A percentile compares a stretch with the other conserved stretches of the same genome.
Conservation (phyloP, 441 rosid species). For the Metrosideros polymorpha region DNA sequence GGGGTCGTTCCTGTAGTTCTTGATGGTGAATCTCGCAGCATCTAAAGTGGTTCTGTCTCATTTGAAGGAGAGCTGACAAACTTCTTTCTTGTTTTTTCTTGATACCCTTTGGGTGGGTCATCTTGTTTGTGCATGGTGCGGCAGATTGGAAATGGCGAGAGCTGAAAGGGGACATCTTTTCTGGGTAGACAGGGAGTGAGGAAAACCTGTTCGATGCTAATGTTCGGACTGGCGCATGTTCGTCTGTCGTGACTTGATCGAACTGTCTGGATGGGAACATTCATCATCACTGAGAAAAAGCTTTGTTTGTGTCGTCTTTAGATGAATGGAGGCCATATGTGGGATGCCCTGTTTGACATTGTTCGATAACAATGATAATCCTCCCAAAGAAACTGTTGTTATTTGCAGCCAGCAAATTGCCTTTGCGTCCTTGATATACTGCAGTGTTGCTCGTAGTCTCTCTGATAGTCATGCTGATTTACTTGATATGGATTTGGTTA, state of each 20-base stretch:
- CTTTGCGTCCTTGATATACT: not conserved
- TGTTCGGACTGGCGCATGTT: not conserved
- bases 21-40: not conserved
- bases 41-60: not conserved
- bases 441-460: not conserved
- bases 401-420: not conserved
- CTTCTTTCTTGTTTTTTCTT: not conserved
- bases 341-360: not conserved
- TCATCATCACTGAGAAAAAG: not conserved
- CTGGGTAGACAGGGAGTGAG: not conserved
- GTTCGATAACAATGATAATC: not conserved
- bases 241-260: not conserved
- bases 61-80: not conserved
- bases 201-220: not conserved
- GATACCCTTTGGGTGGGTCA: not conserved
- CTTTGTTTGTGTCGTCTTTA: not conserved
- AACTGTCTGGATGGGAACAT: not conserved
- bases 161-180: not conserved
- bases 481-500: not conserved
- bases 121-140: not conserved
- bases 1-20: not conserved
- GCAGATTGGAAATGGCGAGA: not conserved
- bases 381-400: rapidly evolving
- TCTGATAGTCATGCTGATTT: not conserved
- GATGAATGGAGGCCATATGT: not conserved